Conservation (phyloP, 805 yeast genomes). For the Saturnispora mendoncae region DNA sequence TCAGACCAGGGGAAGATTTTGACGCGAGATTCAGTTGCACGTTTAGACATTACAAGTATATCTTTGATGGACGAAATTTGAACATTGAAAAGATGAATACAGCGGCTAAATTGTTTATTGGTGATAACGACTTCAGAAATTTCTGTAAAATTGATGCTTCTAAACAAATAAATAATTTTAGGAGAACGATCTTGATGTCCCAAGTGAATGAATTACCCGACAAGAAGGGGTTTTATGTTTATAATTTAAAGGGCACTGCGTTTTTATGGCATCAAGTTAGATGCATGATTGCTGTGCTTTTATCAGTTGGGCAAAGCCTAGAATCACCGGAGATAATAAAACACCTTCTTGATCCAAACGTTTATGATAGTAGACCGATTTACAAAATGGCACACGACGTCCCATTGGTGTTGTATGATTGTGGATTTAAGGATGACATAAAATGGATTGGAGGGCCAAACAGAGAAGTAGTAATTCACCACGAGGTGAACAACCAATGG, state of each 20-base stretch:
- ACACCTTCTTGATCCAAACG: slow-evolving; percentile 48
- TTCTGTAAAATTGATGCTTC: slow-evolving; percentile 93
- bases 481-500: slow-evolving; percentile 40
- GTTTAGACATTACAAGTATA: slow-evolving; percentile 78
- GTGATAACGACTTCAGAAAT: slow-evolving; percentile 86
- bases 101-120: slow-evolving; percentile 57
- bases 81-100: slow-evolving; percentile 58
- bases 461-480: slow-evolving; percentile 34
- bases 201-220: slow-evolving; percentile 18
- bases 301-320: slow-evolving; percentile 68
- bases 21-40: slow-evolving; percentile 90
- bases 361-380: slow-evolving; percentile 57
- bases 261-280: slow-evolving; percentile 98
- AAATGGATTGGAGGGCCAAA: slow-evolving; percentile 47
- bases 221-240: slow-evolving; percentile 42
- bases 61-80: slow-evolving; percentile 51
- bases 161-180: slow-evolving; percentile 77
- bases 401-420: slow-evolving; percentile 81
- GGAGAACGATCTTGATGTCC: slow-evolving; percentile 46
- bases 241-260: slow-evolving; percentile 80
- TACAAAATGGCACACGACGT: slow-evolving; percentile 87
- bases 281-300: slow-evolving; percentile 81
- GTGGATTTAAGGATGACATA: slow-evolving; percentile 48
- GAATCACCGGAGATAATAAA: slow-evolving; percentile 54
- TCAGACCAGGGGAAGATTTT: slow-evolving; percentile 74